Percentiles rank a stretch among this genome's conserved stretches.
These are phyloP conservation scores for Exserohilum rostratum DNA, from an alignment of 2,329 filamentous ascomycete species.

Conservation along the genomic window DNA sequence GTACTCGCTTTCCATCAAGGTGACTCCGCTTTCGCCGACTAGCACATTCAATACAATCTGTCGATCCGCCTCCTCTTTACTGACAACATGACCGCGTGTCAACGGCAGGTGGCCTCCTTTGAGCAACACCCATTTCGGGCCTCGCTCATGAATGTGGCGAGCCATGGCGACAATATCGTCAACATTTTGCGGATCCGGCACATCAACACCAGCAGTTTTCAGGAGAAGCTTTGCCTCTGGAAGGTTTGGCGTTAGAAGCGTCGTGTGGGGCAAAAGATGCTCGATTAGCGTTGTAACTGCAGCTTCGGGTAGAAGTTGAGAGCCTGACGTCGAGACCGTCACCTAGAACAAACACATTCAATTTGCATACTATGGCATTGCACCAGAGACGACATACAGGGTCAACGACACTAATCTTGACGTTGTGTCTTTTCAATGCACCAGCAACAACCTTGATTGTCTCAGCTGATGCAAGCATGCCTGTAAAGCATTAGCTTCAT, in stretches of 20 bases:
- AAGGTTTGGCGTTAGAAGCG: slow-evolving; percentile 76
- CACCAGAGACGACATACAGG: slow-evolving; percentile 62
- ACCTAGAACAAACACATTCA: slow-evolving; percentile 59
- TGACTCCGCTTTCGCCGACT: slow-evolving; percentile 64
- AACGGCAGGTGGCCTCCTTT: slow-evolving; percentile 93
- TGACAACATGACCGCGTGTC: slow-evolving; percentile 64
- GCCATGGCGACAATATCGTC: slow-evolving; percentile 73
- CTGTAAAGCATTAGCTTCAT: slow-evolving; percentile 52
- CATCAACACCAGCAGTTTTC: slow-evolving; percentile 54
- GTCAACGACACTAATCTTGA: slow-evolving; percentile 71
- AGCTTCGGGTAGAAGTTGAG: slow-evolving; percentile 67
- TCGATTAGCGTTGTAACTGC: slow-evolving; percentile 67
- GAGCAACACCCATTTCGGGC: slow-evolving; percentile 79
- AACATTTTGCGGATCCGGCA: slow-evolving; percentile 60
- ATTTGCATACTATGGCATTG: neutral
- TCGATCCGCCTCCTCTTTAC: slow-evolving; percentile 64
- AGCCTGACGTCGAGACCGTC: slow-evolving; percentile 87
- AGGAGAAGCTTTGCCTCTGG: slow-evolving; percentile 74
- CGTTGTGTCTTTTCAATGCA: slow-evolving; percentile 63
- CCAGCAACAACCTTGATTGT: slow-evolving; percentile 73
- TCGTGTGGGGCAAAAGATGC: slow-evolving; percentile 68
- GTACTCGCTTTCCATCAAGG: slow-evolving; percentile 73
- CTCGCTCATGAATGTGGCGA: slow-evolving; percentile 68
- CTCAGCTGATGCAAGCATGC: slow-evolving; percentile 79
- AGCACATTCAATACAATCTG: slow-evolving; percentile 78